Conservation (phyloP, 805 yeast genomes). For the Saccharomycopsis capsularis region DNA sequence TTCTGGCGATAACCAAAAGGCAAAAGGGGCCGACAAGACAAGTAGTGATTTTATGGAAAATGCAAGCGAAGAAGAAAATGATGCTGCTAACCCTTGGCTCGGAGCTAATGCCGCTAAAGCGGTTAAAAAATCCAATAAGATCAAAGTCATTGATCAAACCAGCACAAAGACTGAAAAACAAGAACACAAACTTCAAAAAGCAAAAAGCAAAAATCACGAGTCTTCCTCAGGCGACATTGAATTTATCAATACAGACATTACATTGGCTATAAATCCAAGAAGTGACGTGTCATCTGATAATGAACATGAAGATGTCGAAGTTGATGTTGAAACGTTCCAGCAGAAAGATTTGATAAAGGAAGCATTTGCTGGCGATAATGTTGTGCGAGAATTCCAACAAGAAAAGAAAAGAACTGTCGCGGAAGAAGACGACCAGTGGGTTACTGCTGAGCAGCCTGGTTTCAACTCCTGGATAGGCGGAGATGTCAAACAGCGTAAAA, state of each 20-base stretch:
- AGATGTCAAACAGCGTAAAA: slow-evolving; percentile 32
- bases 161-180: slow-evolving; percentile 46
- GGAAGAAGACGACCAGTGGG: slow-evolving; percentile 83
- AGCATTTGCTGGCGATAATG: slow-evolving; percentile 98
- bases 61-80: slow-evolving; percentile 23
- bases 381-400: slow-evolving; percentile 63
- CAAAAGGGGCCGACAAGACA: slow-evolving; percentile 1
- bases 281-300: slow-evolving; percentile 32
- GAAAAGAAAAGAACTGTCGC: slow-evolving; percentile 63
- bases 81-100: slow-evolving; percentile 47
- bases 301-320: slow-evolving; percentile 41
- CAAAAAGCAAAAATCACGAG: slow-evolving; percentile 25
- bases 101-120: slow-evolving; percentile 27
- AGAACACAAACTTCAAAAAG: slow-evolving; percentile 37
- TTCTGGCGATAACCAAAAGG: background rate
- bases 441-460: slow-evolving; percentile 85
- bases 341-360: slow-evolving; percentile 78
- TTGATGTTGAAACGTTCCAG: slow-evolving; percentile 48
- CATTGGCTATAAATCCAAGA: slow-evolving; percentile 7
- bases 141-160: slow-evolving; percentile 41
- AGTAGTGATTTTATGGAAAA: slow-evolving; percentile 14
- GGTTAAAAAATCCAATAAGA: slow-evolving; percentile 37
- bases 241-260: slow-evolving; percentile 27
- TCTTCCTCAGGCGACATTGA: slow-evolving; percentile 14
- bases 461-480: slow-evolving; percentile 98